Percentiles rank a stretch among this genome's conserved stretches.
These are phyloP conservation scores for Penicillium angulare DNA, from an alignment of 495 filamentous ascomycete genomes.

Conservation along the genomic window DNA sequence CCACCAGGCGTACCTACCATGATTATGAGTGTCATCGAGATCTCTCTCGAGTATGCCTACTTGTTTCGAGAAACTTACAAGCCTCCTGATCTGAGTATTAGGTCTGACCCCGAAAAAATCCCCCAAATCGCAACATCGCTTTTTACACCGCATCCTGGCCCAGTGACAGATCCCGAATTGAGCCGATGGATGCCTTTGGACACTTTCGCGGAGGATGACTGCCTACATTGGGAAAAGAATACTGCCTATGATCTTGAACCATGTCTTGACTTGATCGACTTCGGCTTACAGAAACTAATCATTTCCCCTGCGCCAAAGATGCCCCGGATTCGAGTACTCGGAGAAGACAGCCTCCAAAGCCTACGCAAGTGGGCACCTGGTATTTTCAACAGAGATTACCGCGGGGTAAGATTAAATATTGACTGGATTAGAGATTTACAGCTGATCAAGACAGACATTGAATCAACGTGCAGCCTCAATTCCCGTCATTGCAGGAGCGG, in stretches of 20 bases:
- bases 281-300: slow-evolving; percentile 29
- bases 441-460: slow-evolving; percentile 26
- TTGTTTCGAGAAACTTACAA: not conserved
- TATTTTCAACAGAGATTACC: slow-evolving; percentile 36
- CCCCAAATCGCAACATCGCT: not conserved
- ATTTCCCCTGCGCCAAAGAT: slow-evolving; percentile 3
- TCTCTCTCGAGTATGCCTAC: slow-evolving; percentile 19
- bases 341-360: slow-evolving; percentile 10
- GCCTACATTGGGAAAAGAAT: not conserved
- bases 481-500: slow-evolving; percentile 33
- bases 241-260: not conserved
- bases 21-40: slow-evolving; percentile 22
- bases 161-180: not conserved
- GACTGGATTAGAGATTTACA: not conserved
- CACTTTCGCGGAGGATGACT: not conserved
- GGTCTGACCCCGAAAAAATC: not conserved
- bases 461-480: slow-evolving; percentile 37
- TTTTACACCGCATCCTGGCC: not conserved
- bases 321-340: slow-evolving; percentile 3
- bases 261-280: slow-evolving; percentile 18
- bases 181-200: not conserved
- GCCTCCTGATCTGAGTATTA: not conserved
- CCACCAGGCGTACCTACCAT: slow-evolving; percentile 16
- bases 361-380: slow-evolving; percentile 31
- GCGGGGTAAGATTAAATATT: slow-evolving; percentile 22